These are phyloP conservation scores for Pythium brachiatum DNA, from an alignment of 352 stramenopile species.

Conservation along the genomic window DNA sequence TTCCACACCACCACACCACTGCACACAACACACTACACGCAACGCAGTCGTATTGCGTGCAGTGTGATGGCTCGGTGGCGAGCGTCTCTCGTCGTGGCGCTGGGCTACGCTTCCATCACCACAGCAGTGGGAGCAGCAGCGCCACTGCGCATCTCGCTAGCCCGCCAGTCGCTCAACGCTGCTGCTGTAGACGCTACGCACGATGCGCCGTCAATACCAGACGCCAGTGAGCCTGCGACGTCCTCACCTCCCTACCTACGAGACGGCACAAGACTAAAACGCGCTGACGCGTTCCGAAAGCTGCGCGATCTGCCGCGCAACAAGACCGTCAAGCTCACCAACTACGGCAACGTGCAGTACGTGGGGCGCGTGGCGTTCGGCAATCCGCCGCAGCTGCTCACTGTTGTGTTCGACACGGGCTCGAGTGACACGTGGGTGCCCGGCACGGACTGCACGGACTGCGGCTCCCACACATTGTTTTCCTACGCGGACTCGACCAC, in stretches of 20 bases:
- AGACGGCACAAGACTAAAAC: neutral
- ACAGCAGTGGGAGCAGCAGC: conserved; percentile 1
- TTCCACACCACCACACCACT: neutral
- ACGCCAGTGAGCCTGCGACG: neutral
- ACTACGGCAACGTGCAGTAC: conserved; percentile 87
- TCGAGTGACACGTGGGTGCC: conserved; percentile 85
- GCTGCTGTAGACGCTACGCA: neutral
- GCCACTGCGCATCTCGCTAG: conserved; percentile 38
- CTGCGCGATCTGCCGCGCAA: conserved; percentile 23
- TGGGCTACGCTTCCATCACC: neutral
- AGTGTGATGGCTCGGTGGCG: conserved; percentile 17
- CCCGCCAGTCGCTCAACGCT: conserved; percentile 3
- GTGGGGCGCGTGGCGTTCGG: conserved; percentile 71
- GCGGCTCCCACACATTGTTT: conserved; percentile 59
- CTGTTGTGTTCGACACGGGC: conserved; percentile 80
- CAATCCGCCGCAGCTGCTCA: conserved; percentile 58
- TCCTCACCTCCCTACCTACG: neutral
- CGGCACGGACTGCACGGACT: conserved; percentile 40
- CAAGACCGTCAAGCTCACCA: conserved; percentile 59
- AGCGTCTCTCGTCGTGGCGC: neutral
- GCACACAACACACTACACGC: too few species aligned
- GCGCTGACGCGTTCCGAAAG: conserved; percentile 13
- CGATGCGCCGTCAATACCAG: neutral
- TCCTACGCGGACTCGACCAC: conserved; percentile 50
- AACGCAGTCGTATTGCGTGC: too few species aligned